phyloP scores from a whole-genome alignment of 2,329 filamentous ascomycete species.

The Colletotrichum plurivorum region DNA sequence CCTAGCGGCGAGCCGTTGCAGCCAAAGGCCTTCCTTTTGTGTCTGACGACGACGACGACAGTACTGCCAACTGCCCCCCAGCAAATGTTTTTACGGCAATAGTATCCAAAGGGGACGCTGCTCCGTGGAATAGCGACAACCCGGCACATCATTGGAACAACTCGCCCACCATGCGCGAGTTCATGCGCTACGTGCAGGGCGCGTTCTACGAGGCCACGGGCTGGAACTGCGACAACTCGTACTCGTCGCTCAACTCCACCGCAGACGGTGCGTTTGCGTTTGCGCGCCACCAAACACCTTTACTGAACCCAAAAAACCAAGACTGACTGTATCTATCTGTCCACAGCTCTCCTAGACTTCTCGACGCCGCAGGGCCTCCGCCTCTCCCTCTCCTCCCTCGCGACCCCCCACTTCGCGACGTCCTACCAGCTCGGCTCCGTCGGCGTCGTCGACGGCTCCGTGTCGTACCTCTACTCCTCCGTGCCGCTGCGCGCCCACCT shows the following conservation, averaged over 20 bases:
- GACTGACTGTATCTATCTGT: neutral
- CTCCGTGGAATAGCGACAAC: slow-evolving; percentile 8
- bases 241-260: slow-evolving; percentile 87
- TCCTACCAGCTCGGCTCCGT: slow-evolving; percentile 92
- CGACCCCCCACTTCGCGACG: slow-evolving; percentile 92
- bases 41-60: neutral
- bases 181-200: slow-evolving; percentile 97
- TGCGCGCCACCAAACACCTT: too few relatives aligned
- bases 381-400: slow-evolving; percentile 90
- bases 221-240: slow-evolving; percentile 94
- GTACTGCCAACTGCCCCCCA: neutral
- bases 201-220: slow-evolving; percentile 89
- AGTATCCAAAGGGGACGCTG: slow-evolving; percentile 23
- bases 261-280: slow-evolving; percentile 74
- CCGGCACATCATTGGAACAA: neutral
- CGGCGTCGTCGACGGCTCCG: slow-evolving; percentile 94
- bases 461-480: slow-evolving; percentile 96
- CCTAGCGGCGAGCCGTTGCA: too few relatives aligned
- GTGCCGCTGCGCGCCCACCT: slow-evolving; percentile 78
- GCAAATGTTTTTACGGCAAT: slow-evolving; percentile 24
- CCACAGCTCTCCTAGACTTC: slow-evolving; percentile 86
- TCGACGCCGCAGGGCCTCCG: slow-evolving; percentile 86
- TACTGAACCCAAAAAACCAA: too few relatives aligned
- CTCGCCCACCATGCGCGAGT: slow-evolving; percentile 81
- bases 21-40: too few relatives aligned